Conservation (phyloP, 257 asterid genomes). For the Nicotiana paniculata region DNA sequence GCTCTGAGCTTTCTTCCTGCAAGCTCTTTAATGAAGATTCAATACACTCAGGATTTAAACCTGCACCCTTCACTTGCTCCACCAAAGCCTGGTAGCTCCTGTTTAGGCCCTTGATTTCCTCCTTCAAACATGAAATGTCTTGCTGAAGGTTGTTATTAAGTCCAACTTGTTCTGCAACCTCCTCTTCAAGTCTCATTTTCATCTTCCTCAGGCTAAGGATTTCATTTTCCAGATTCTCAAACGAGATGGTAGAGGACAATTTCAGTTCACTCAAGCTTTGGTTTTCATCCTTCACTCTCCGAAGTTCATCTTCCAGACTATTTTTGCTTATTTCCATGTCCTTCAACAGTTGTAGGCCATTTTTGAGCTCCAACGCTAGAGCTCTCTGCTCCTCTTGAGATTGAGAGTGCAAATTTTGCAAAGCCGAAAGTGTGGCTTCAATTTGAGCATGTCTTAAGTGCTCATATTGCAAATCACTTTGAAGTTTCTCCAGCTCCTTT, state of each 20-base stretch:
- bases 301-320: slow-evolving; percentile 60
- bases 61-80: slow-evolving; percentile 61
- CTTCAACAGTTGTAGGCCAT: slow-evolving; percentile 48
- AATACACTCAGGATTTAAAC: slow-evolving; percentile 43
- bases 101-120: slow-evolving; percentile 64
- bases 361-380: slow-evolving; percentile 54
- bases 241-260: slow-evolving; percentile 41
- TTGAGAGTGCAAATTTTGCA: slow-evolving; percentile 54
- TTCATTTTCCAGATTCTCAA: slow-evolving; percentile 62
- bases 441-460: slow-evolving; percentile 36
- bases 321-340: slow-evolving; percentile 51
- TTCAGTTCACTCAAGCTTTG: slow-evolving; percentile 36
- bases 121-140: slow-evolving; percentile 54
- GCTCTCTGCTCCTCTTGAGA: slow-evolving; percentile 66
- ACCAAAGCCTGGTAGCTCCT: slow-evolving; percentile 46
- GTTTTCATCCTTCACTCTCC: slow-evolving; percentile 51
- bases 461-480: slow-evolving; percentile 51
- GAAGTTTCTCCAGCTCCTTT: slow-evolving; percentile 68
- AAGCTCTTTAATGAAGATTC: slow-evolving; percentile 44
- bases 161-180: slow-evolving; percentile 50
- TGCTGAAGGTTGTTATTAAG: slow-evolving; percentile 46
- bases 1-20: slow-evolving; percentile 54
- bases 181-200: slow-evolving; percentile 64
- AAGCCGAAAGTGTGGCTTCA: slow-evolving; percentile 53
- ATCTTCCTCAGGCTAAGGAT: slow-evolving; percentile 54